phyloP scores from a whole-genome alignment of 306 rosid species.

The Luffa acutangula region DNA sequence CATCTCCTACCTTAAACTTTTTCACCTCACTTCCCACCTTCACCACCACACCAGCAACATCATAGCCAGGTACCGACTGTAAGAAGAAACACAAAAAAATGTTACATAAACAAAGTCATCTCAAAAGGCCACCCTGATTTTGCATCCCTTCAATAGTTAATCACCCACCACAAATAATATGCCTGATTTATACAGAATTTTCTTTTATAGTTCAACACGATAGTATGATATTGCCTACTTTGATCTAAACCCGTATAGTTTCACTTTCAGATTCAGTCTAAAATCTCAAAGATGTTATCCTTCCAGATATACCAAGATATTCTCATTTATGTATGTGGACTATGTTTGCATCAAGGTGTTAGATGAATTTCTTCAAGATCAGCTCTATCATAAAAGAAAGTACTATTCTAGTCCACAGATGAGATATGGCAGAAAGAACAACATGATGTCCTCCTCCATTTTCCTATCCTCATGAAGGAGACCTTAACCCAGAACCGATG shows the following conservation, averaged over 20 bases:
- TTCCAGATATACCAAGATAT: not conserved
- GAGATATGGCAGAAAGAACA: not conserved
- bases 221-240: not conserved
- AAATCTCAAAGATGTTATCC: not conserved
- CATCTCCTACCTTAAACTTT: slow-evolving; percentile 58
- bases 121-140: not conserved
- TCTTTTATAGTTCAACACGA: not conserved
- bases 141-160: not conserved
- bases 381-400: not conserved
- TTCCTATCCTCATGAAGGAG: not conserved
- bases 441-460: not conserved
- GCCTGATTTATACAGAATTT: not conserved
- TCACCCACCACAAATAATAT: not conserved
- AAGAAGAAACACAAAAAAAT: not conserved
- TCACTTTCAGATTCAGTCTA: not conserved
- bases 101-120: not conserved
- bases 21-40: slow-evolving; percentile 50
- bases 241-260: not conserved
- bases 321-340: not conserved
- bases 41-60: slow-evolving; percentile 63
- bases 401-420: not conserved
- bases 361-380: not conserved
- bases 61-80: slow-evolving; percentile 51
- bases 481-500: not conserved
- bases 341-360: not conserved